Percentiles rank a stretch among this genome's conserved stretches.
Conservation (phyloP, 306 rosid species). For the Adenanthera pavonina region DNA sequence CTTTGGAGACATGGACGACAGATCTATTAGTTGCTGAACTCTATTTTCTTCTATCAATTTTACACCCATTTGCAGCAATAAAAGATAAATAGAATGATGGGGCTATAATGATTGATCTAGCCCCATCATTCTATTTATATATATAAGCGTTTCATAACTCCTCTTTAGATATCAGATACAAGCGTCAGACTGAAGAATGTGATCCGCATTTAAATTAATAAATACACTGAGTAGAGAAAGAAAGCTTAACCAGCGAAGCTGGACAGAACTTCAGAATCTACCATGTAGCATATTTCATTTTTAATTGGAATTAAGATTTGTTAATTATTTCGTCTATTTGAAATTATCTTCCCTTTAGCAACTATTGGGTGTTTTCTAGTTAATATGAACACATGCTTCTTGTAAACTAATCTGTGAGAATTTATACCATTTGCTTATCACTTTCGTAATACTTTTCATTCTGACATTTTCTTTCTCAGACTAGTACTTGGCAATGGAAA, state of each 20-base stretch:
- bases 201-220: background rate
- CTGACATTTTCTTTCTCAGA: conserved; percentile 49
- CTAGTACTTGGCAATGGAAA: conserved; percentile 90
- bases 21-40: conserved; percentile 3
- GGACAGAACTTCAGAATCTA: background rate
- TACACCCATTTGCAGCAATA: background rate
- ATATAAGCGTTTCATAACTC: conserved; percentile 5
- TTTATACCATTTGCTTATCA: conserved; percentile 18
- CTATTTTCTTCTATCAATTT: conserved; percentile 1
- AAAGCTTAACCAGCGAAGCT: background rate
- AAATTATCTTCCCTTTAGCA: too few species aligned
- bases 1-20: background rate
- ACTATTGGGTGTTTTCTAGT: background rate
- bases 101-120: background rate
- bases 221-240: background rate
- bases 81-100: background rate
- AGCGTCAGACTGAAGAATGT: background rate
- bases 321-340: background rate
- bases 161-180: background rate
- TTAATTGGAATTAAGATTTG: background rate
- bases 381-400: background rate
- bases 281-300: background rate
- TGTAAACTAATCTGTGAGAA: conserved; percentile 11
- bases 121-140: too few species aligned
- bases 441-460: conserved; percentile 11